phyloP scores from a whole-genome alignment of 202 grass and related monocot species.

The Eragrostis tef region DNA sequence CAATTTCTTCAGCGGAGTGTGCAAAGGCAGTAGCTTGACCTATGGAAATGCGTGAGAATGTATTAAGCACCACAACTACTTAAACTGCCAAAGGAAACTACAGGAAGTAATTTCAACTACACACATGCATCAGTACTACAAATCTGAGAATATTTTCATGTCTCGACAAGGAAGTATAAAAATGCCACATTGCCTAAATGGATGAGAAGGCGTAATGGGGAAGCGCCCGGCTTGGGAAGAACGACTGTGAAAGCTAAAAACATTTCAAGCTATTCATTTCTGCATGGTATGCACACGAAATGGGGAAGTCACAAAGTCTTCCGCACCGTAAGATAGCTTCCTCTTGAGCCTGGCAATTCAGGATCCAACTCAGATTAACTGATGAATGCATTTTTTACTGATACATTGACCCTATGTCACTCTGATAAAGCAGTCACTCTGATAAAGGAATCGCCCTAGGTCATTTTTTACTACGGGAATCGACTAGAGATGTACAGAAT shows the following conservation, averaged over 20 bases:
- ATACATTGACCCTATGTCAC: slow-evolving; percentile 9
- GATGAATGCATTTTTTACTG: background rate
- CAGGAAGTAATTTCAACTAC: slow-evolving; percentile 3
- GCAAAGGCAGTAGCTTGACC: slow-evolving; percentile 44
- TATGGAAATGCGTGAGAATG: slow-evolving; percentile 25
- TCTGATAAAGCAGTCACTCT: too few relatives aligned
- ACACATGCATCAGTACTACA: background rate
- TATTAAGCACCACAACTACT: slow-evolving; percentile 19
- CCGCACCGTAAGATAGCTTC: background rate
- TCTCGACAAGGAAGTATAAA: background rate
- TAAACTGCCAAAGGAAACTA: too few relatives aligned
- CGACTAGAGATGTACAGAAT: background rate
- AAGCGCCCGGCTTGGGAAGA: background rate
- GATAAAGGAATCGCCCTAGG: background rate
- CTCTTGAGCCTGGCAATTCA: background rate
- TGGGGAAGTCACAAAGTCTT: background rate
- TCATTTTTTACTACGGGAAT: background rate
- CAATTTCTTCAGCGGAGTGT: slow-evolving; percentile 39
- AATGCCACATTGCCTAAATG: background rate
- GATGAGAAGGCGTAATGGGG: background rate
- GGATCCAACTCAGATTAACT: background rate
- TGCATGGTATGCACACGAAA: background rate
- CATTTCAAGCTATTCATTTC: background rate
- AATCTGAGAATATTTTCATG: background rate
- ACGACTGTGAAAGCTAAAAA: background rate